Evolutionary conservation across 1,284 basidiomycete genomes (phyloP).

Genomic region (Boletellus deceptivus): DNA sequence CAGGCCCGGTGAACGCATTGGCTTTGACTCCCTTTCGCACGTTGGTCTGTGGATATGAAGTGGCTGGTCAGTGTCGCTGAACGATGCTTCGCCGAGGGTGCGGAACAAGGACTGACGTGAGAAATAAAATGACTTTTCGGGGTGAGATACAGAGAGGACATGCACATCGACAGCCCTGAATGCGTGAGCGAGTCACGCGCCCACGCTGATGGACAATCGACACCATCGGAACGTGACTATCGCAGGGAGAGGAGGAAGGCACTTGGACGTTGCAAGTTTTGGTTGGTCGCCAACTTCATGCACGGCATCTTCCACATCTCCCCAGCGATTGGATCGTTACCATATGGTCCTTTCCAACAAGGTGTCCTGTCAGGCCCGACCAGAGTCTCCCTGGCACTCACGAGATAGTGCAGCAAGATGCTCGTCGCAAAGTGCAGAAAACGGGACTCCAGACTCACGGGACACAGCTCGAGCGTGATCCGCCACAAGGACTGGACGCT

Average conservation of each 20-base stretch:
- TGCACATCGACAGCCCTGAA: slow-evolving; percentile 77
- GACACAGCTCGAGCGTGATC: slow-evolving; percentile 44
- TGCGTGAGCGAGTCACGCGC: slow-evolving; percentile 61
- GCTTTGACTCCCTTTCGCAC: slow-evolving; percentile 73
- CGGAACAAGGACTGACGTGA: slow-evolving; percentile 81
- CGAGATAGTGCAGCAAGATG: slow-evolving; percentile 26
- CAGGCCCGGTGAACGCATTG: slow-evolving; percentile 45
- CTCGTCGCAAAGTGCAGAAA: slow-evolving; percentile 38
- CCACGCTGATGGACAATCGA: neutral
- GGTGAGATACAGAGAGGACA: slow-evolving; percentile 54
- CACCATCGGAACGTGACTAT: neutral
- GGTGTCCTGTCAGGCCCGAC: slow-evolving; percentile 37
- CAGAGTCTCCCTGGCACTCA: neutral
- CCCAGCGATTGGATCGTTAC: slow-evolving; percentile 68
- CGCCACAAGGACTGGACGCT: slow-evolving; percentile 58
- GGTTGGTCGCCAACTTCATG: slow-evolving; percentile 13
- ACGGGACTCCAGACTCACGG: slow-evolving; percentile 30
- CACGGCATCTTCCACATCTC: slow-evolving; percentile 47
- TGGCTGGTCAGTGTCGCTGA: slow-evolving; percentile 62
- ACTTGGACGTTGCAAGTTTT: slow-evolving; percentile 19
- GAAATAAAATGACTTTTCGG: slow-evolving; percentile 75
- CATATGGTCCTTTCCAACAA: slow-evolving; percentile 46
- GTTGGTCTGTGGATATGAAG: slow-evolving; percentile 59
- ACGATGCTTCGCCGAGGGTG: slow-evolving; percentile 69
- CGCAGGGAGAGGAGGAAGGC: neutral